phyloP scores from a whole-genome alignment of 2,329 filamentous ascomycete genomes.

The Trichocomaceae sp. region DNA sequence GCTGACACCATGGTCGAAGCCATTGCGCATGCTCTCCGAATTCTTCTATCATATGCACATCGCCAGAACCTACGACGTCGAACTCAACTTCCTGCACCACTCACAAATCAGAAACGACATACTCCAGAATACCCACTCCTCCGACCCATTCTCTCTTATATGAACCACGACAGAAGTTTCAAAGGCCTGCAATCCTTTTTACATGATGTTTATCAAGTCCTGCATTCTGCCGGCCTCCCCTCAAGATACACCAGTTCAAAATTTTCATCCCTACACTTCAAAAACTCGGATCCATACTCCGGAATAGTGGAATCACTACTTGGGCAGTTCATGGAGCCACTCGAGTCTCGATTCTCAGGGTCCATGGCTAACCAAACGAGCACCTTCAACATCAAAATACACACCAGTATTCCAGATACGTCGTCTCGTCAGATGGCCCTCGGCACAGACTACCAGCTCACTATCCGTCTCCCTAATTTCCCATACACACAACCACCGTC shows the following conservation, averaged over 20 bases:
- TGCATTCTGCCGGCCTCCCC: constrained; percentile 28
- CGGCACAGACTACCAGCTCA: constrained; percentile 36
- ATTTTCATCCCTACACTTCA: constrained; percentile 21
- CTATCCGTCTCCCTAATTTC: constrained; percentile 26
- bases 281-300: not conserved
- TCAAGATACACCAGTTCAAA: constrained; percentile 22
- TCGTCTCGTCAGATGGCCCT: constrained; percentile 13
- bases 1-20: constrained; percentile 53
- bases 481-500: constrained; percentile 28
- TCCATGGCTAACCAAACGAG: constrained; percentile 28
- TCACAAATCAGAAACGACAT: constrained; percentile 45
- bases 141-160: constrained; percentile 50
- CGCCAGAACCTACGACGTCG: constrained; percentile 62
- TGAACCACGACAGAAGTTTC: constrained; percentile 43
- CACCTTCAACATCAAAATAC: constrained; percentile 34
- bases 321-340: constrained; percentile 34
- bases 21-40: constrained; percentile 60
- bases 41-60: constrained; percentile 74
- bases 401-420: constrained; percentile 28
- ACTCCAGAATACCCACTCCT: constrained; percentile 52
- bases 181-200: constrained; percentile 30
- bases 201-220: constrained; percentile 24
- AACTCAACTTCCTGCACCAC: constrained; percentile 56
- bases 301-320: constrained; percentile 36
- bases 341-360: constrained; percentile 39